Evolutionary conservation across 2,329 filamentous ascomycete species (phyloP), one percentile per base, ranked within the genome.

Genomic region (Zasmidium cellare): DNA sequence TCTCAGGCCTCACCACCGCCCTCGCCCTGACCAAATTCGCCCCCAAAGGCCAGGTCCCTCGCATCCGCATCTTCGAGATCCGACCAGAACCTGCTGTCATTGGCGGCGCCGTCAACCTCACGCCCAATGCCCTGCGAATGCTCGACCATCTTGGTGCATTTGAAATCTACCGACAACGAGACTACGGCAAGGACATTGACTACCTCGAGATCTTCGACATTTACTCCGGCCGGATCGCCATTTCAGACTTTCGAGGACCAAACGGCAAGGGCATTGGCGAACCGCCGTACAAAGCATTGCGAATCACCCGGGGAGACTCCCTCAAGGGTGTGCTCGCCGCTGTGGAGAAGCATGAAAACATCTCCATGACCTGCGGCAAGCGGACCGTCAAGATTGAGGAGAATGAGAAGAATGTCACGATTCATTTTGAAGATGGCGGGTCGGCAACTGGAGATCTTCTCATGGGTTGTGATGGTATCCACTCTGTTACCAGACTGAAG

Each of bases 1-100:
- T 82, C 23, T 76, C 80, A 18, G 82, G 81, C 38, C 75, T 83
- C 24, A 72, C 78, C 16, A 77, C 79, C 46, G 80, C 82, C 18
- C 71, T 82, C 46, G 73, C 80, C 12, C 72, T 82, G 52, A 76
- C 75, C 38, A 77, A 79, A 59, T 77, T 76, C 65, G 71, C 71
- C 44, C 74, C 76, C 23, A 46, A 69, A 23, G 69, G 67, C 24
- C 63, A 67, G 28, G 67, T 75, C 20, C 70, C 72, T 19, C 70
- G 71, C 20, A 75, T 82, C 64, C 77, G 75, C 44, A 73, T 83
- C 57, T 81, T 76, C 63, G 81, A 83, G 65, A 74, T 81, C 46
- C 77, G 80, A 1, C 71, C 76, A 1, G 65, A 71, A 31, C 75
- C 78, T 2, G 75, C 78, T 12, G 78, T 77, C 0, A 77, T 79